Evolutionary conservation across 805 yeast genomes (phyloP), one percentile per base, ranked within the genome.

Genomic region (Metschnikowia picachoensis): DNA sequence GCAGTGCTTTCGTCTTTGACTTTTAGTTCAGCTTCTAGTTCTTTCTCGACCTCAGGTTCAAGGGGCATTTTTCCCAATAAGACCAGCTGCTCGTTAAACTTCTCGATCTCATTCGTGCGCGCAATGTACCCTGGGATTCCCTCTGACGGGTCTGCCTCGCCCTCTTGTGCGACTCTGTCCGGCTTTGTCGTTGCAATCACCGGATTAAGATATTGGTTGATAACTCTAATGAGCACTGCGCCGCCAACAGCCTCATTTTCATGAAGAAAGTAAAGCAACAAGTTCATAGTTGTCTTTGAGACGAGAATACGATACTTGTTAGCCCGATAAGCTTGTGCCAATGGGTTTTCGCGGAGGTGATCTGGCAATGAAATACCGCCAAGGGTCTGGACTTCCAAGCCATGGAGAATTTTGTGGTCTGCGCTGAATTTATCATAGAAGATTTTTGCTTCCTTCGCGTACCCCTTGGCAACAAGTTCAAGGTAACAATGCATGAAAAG

Each of bases 191-290:
- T 60, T 14, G 72, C 57, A 14, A 78, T 75, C 11, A 71, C 64
- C 8, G 82, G 77, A 41, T 76, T 82, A 56, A 94, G 74, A 62
- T 88, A 82, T 66, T 89, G 91, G 68, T 94, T 94, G 51, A 94
- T 83, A 40, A 89, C 76, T 55, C 97, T 74, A 39, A 94, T 87
- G 44, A 92, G 73, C 33, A 92, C 78, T 2, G 91, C 85, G 2
- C 98, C 98, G 36, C 98, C 98, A 44, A 83, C 83, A 9, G 85
- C 85, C 65, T 90, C 97, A 62, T 90, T 88, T 60, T 92, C 97
- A 62, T 89, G 95, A 44, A 94, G 67, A 56, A 90, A 92, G 61
- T 88, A 87, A 44, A 94, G 72, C 52, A 94, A 75, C 55, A 92
- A 69, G 61, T 90, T 94, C 60, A 92, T 76, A 4, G 95, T 81